Conservation (phyloP, 345 rosid species). For the Gossypium arboreum region DNA sequence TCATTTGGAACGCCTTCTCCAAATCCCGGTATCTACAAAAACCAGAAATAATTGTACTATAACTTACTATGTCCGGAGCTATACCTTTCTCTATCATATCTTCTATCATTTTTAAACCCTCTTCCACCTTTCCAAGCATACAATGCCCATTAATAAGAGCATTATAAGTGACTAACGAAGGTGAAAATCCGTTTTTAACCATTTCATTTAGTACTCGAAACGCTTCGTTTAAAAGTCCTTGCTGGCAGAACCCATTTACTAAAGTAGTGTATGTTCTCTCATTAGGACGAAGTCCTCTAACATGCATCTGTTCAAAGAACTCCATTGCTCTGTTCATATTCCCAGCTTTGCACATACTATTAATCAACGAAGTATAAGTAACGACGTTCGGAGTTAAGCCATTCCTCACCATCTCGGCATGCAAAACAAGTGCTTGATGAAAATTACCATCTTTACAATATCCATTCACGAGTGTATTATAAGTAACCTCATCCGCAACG, state of each 20-base stretch:
- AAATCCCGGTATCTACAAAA: conserved; percentile 54
- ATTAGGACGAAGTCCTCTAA: conserved; percentile 70
- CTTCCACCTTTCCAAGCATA: conserved; percentile 58
- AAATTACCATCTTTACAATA: conserved; percentile 72
- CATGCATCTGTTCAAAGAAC: conserved; percentile 78
- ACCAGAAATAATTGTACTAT: conserved; percentile 73
- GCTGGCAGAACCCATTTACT: conserved; percentile 75
- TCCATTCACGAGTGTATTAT: conserved; percentile 79
- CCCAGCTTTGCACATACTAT: conserved; percentile 75
- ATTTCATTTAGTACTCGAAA: conserved; percentile 54
- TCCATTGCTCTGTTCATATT: conserved; percentile 76
- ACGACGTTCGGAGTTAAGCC: conserved; percentile 80
- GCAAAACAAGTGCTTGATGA: conserved; percentile 80
- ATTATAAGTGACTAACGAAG: conserved; percentile 80
- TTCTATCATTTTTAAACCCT: conserved; percentile 44
- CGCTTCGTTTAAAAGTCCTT: conserved; percentile 64
- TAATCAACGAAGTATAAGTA: conserved; percentile 79
- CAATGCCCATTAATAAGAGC: conserved; percentile 76
- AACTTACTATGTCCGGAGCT: conserved; percentile 73
- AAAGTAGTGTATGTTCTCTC: conserved; percentile 76
- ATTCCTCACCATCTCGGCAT: conserved; percentile 61
- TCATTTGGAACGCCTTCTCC: conserved; percentile 59
- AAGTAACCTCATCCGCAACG: conserved; percentile 67
- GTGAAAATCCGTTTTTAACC: conserved; percentile 56
- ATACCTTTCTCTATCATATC: conserved; percentile 61